Base-by-base conservation (phyloP, 495 filamentous ascomycete species). In the Emericellopsis terricola region DNA sequence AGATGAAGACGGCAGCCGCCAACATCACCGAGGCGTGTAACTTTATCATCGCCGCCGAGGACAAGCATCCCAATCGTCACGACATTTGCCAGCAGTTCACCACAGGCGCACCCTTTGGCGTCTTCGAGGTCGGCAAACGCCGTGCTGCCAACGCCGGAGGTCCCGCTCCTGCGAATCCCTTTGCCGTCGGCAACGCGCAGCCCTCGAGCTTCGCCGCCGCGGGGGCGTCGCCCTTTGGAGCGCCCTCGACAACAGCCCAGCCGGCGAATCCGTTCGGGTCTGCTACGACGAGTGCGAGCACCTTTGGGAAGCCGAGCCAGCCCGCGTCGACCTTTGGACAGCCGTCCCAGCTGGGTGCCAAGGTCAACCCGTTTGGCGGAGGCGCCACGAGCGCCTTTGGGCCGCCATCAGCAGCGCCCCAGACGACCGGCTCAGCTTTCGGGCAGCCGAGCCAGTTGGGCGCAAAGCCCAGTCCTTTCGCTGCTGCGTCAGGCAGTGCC, bases 1-100 rank as follows among this genome's bases (percentile, higher is more conserved):
- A 89, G 44, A 83, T 81, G 17, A 66, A 79, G 34, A 59, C 55
- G 13, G 69, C 70, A 0, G 49, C 81, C 2, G 67, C 57, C 38
- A 72, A 92, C 43, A 44, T 80, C 16, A 64, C 78, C 38, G 76
- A 69, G 3, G 85, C 83, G 3, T 60, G 82, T 29, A 63, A 77
- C 29, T 92, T 78, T 46, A 53, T 93, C 15, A 46, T 73, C 9
- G 68, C 72, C 11, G 76, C 67, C 14, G 66, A 50, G 20, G 75
- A 84, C 26, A 68, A 75, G 29, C 85, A 87, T 46, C 81, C 81
- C 0, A 92, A 92, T 44, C 70, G 84, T 10, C 59, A 71, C 33
- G 85, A 92, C 44, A 73, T 85, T 9, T 67, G 59, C 44, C 62
- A 67, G 29, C 59, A 56, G 28, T 43, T 38, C 33, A 49, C 42